Percentiles rank a stretch among this genome's conserved stretches.
Conservation (phyloP, 78 protist species). For the Speleostelium caveatum region DNA sequence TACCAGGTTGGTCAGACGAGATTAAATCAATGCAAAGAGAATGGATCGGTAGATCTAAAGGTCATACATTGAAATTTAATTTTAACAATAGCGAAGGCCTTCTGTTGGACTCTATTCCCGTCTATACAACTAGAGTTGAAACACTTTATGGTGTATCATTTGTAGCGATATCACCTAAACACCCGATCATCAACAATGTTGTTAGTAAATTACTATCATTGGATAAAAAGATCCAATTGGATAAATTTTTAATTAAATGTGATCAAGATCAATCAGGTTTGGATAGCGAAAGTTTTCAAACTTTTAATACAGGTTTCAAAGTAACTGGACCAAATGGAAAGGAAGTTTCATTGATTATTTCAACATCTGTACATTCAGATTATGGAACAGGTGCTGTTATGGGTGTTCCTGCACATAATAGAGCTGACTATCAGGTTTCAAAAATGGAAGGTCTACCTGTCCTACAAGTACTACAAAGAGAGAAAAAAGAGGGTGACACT, state of each 20-base stretch:
- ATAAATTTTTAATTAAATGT: too few relatives aligned
- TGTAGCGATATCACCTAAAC: slow-evolving; percentile 73
- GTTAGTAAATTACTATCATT: not conserved
- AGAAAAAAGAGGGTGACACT: not conserved
- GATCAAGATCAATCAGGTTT: too few relatives aligned
- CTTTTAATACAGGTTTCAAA: not conserved
- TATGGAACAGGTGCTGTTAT: slow-evolving; percentile 93
- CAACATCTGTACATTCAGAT: slow-evolving; percentile 84
- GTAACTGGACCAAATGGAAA: slow-evolving; percentile 8
- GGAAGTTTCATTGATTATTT: slow-evolving; percentile 34
- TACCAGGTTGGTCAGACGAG: slow-evolving; percentile 90
- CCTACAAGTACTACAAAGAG: slow-evolving; percentile 21
- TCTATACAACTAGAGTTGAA: slow-evolving; percentile 92
- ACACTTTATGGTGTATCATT: slow-evolving; percentile 91
- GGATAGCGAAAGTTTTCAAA: not conserved
- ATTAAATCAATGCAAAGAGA: slow-evolving; percentile 91
- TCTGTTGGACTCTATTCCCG: slow-evolving; percentile 19
- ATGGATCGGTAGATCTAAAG: slow-evolving; percentile 93
- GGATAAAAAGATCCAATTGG: not conserved
- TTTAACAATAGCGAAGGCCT: not conserved
- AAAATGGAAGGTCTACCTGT: slow-evolving; percentile 54
- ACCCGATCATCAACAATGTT: not conserved
- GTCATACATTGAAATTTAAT: slow-evolving; percentile 69
- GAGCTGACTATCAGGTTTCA: slow-evolving; percentile 90
- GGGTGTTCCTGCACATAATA: slow-evolving; percentile 96